Evolutionary conservation across 2,329 filamentous ascomycete species (phyloP).

Genomic region (Penicillium sp.): DNA sequence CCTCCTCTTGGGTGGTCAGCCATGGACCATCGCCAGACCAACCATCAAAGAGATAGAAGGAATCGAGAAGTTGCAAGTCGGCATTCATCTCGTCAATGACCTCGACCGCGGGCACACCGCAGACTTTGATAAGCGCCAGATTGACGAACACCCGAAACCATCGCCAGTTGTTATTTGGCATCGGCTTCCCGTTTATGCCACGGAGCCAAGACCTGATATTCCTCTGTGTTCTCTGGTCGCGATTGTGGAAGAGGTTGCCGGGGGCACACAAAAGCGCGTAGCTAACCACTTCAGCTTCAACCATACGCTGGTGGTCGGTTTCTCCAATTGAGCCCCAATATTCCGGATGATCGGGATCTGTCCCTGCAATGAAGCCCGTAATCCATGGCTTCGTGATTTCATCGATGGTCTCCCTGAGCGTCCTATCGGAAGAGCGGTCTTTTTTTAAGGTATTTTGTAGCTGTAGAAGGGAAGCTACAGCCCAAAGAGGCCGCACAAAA

Average conservation of each 20-base stretch:
- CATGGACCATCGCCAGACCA: constrained; percentile 54
- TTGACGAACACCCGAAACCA: constrained; percentile 58
- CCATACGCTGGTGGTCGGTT: constrained; percentile 29
- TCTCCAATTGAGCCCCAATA: constrained; percentile 25
- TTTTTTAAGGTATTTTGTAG: neutral
- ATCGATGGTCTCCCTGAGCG: neutral
- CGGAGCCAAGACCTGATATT: constrained; percentile 42
- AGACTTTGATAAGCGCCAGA: constrained; percentile 47
- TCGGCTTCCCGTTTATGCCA: constrained; percentile 47
- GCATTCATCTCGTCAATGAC: constrained; percentile 42
- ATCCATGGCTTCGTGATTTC: constrained; percentile 11
- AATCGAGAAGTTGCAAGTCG: constrained; percentile 49
- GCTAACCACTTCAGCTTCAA: constrained; percentile 23
- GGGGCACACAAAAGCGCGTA: constrained; percentile 22
- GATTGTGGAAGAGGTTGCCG: constrained; percentile 16
- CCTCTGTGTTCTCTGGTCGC: neutral
- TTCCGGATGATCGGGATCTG: constrained; percentile 22
- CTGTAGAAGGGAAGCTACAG: constrained; percentile 33
- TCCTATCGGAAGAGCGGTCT: neutral
- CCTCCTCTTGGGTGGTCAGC: constrained; percentile 29
- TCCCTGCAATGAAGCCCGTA: constrained; percentile 14
- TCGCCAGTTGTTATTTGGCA: constrained; percentile 55
- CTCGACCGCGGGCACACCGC: constrained; percentile 38
- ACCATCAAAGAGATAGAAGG: constrained; percentile 48
- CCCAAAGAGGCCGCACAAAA: constrained; percentile 36